A percentile compares a stretch with the other conserved stretches of the same genome.
phyloP scores from a whole-genome alignment of 495 filamentous ascomycete genomes.

The Cenococcum geophilum region DNA sequence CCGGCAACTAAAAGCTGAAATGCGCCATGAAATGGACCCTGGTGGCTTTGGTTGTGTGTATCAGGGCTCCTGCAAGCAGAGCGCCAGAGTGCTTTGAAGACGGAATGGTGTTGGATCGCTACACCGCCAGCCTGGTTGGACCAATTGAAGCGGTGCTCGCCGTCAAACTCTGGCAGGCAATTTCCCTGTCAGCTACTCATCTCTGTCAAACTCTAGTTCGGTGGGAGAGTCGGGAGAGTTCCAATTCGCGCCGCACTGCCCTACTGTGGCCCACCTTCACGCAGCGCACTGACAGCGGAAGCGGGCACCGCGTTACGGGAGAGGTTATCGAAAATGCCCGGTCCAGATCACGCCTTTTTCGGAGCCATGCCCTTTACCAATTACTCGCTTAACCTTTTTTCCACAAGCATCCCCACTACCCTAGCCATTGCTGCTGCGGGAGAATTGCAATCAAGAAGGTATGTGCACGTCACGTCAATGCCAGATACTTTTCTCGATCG shows the following conservation, averaged over 20 bases:
- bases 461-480: neutral
- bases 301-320: slow-evolving; percentile 2
- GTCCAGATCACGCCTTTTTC: slow-evolving; percentile 6
- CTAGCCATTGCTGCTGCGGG: neutral
- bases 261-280: neutral
- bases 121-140: neutral
- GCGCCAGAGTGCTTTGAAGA: neutral
- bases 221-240: neutral
- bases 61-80: neutral
- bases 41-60: too few relatives aligned
- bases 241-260: neutral
- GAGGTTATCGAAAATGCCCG: neutral
- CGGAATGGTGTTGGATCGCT: neutral
- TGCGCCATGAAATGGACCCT: too few relatives aligned
- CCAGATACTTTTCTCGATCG: too few relatives aligned
- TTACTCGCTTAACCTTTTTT: neutral
- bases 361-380: neutral
- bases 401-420: neutral
- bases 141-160: neutral
- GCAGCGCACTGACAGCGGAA: slow-evolving; percentile 2
- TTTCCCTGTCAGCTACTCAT: neutral
- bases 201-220: neutral
- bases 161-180: neutral
- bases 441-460: neutral
- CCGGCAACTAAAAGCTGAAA: too few relatives aligned